Percentiles rank a stretch among this genome's conserved stretches.
These are phyloP conservation scores for Panus rudis DNA, from an alignment of 768 basidiomycete species.

Conservation along the genomic window DNA sequence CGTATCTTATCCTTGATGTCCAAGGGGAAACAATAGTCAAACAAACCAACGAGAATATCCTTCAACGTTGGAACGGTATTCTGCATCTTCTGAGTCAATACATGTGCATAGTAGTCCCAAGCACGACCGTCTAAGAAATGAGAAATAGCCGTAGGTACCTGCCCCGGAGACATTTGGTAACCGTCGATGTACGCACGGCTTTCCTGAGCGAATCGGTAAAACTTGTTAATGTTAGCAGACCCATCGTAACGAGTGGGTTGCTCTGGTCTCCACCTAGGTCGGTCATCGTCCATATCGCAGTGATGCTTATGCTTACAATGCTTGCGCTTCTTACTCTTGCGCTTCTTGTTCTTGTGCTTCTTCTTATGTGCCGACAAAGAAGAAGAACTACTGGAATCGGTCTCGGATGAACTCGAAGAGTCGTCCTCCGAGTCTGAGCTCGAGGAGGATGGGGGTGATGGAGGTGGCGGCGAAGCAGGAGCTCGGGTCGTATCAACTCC, in stretches of 20 bases:
- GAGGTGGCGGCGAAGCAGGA: no score
- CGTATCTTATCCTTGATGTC: constrained; percentile 12
- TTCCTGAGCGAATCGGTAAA: constrained; percentile 9
- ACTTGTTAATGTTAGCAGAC: constrained; percentile 1
- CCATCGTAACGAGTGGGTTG: constrained; percentile 7
- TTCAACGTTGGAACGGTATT: not conserved
- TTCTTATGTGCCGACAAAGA: no score
- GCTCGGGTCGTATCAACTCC: no score
- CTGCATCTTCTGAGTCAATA: no score
- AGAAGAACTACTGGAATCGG: no score
- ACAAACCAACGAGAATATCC: constrained; percentile 11
- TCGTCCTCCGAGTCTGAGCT: no score
- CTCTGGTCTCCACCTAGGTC: not conserved
- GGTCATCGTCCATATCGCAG: constrained; percentile 3
- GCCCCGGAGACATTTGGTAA: not conserved
- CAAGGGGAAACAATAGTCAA: constrained; percentile 18
- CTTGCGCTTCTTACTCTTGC: not conserved
- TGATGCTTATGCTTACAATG: not conserved
- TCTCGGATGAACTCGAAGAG: no score
- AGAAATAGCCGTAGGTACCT: constrained; percentile 1
- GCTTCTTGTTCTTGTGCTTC: not conserved
- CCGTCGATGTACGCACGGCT: constrained; percentile 3
- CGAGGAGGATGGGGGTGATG: no score
- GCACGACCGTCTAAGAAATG: constrained; percentile 16
- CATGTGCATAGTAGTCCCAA: constrained; percentile 19